Conservation (phyloP, 2,329 filamentous ascomycete species). For the Lasiodiplodia sp. region DNA sequence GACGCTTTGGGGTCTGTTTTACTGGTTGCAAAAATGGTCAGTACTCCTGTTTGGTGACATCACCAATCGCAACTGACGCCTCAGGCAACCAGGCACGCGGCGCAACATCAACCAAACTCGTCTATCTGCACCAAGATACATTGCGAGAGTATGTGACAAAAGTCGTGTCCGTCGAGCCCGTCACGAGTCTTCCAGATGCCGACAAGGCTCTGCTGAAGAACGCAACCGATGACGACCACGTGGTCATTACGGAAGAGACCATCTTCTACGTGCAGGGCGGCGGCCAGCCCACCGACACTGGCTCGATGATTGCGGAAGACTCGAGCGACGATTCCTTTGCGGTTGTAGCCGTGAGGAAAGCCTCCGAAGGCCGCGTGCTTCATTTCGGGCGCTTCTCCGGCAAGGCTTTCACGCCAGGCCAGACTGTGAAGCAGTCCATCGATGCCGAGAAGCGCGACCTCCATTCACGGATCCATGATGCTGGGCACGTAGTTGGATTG, state of each 20-base stretch:
- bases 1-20: not conserved
- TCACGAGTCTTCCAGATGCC: slow-evolving; percentile 58
- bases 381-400: slow-evolving; percentile 67
- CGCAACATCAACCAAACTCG: slow-evolving; percentile 13
- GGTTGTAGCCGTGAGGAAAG: slow-evolving; percentile 65
- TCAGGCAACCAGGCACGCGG: slow-evolving; percentile 9
- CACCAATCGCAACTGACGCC: not conserved
- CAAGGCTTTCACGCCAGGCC: slow-evolving; percentile 50
- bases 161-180: slow-evolving; percentile 58
- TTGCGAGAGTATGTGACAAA: slow-evolving; percentile 53
- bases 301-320: slow-evolving; percentile 56
- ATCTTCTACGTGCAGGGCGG: slow-evolving; percentile 80
- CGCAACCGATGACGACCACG: slow-evolving; percentile 58
- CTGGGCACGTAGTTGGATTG: slow-evolving; percentile 74
- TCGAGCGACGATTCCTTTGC: slow-evolving; percentile 51
- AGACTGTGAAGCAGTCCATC: slow-evolving; percentile 63
- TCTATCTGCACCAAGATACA: slow-evolving; percentile 51
- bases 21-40: not conserved
- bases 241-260: slow-evolving; percentile 69
- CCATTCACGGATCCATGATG: slow-evolving; percentile 75
- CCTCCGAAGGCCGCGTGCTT: slow-evolving; percentile 63
- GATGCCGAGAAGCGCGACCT: slow-evolving; percentile 67
- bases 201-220: slow-evolving; percentile 67
- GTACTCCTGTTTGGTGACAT: not conserved
- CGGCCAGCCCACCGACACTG: slow-evolving; percentile 74